Percentiles rank a stretch among this genome's conserved stretches.
These are phyloP conservation scores for Parascedosporium putredinis DNA, from an alignment of 2,329 filamentous ascomycete genomes.

Conservation along the genomic window DNA sequence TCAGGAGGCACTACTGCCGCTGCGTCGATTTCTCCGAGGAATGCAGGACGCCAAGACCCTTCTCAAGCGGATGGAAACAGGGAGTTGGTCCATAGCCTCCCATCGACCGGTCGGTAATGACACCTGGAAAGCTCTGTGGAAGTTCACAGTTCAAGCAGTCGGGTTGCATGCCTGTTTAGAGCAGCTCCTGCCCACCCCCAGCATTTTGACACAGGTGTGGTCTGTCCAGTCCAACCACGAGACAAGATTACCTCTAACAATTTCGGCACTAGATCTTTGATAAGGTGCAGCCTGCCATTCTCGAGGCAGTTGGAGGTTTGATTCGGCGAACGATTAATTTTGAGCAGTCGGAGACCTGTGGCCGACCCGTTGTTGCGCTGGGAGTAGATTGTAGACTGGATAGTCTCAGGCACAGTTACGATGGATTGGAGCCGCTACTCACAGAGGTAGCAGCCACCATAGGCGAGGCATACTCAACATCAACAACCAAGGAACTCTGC, in stretches of 20 bases:
- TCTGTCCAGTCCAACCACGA: too few species aligned
- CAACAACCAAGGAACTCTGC: conserved; percentile 39
- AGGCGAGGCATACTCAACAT: conserved; percentile 49
- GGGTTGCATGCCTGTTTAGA: background rate
- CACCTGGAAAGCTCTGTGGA: conserved; percentile 46
- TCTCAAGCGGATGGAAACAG: conserved; percentile 64
- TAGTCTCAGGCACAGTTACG: conserved; percentile 63
- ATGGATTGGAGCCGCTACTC: conserved; percentile 66
- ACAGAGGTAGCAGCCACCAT: conserved; percentile 57
- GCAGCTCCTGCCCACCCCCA: too few species aligned
- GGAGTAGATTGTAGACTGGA: conserved; percentile 70
- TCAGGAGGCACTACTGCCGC: conserved; percentile 36
- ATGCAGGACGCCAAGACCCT: conserved; percentile 66
- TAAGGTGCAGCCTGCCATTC: conserved; percentile 18
- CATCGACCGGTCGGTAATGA: conserved; percentile 48
- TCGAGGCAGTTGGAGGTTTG: conserved; percentile 57
- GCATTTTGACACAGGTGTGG: too few species aligned
- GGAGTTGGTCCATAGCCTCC: conserved; percentile 46
- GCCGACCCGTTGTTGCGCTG: conserved; percentile 60
- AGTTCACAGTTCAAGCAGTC: background rate
- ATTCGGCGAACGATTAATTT: conserved; percentile 75
- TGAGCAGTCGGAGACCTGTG: conserved; percentile 59
- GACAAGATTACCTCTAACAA: too few species aligned
- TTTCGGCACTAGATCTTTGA: conserved; percentile 3
- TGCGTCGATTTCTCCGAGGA: conserved; percentile 53